phyloP scores from a whole-genome alignment of 108 stramenopile species.

The Craspedostauros australis region DNA sequence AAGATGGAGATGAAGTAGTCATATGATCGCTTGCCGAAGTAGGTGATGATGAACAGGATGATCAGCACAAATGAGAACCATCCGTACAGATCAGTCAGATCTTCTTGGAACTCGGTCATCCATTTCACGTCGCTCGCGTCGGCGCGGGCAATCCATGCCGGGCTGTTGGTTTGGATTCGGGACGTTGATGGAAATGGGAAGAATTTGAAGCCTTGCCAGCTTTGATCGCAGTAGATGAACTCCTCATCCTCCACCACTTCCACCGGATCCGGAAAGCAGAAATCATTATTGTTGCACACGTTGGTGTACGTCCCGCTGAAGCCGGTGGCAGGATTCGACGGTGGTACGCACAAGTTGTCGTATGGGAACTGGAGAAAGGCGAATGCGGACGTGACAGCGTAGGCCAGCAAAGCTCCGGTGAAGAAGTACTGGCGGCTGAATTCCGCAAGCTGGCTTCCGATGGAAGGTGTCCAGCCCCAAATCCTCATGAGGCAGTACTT shows the following conservation, averaged over 20 bases:
- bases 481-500: conserved; percentile 57
- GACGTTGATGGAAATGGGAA: conserved; percentile 47
- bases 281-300: conserved; percentile 5
- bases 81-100: conserved; percentile 43
- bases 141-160: neutral
- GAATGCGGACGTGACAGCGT: conserved; percentile 35
- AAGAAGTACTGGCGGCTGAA: conserved; percentile 67
- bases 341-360: conserved; percentile 50
- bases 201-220: conserved; percentile 1
- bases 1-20: conserved; percentile 25
- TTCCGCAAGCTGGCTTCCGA: conserved; percentile 46
- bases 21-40: conserved; percentile 27
- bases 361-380: conserved; percentile 57
- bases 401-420: conserved; percentile 39
- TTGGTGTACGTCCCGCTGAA: conserved; percentile 7
- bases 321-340: neutral
- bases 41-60: conserved; percentile 27
- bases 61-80: conserved; percentile 31
- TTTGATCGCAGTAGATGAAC: conserved; percentile 40
- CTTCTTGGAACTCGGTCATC: conserved; percentile 52
- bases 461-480: conserved; percentile 46
- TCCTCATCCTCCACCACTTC: conserved; percentile 20
- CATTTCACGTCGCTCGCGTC: conserved; percentile 24
- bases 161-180: conserved; percentile 16
- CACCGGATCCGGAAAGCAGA: too few relatives aligned